Evolutionary conservation across 441 rosid species (phyloP), one percentile per base, ranked within the genome.

Genomic region (Pelargonium fulgidum): DNA sequence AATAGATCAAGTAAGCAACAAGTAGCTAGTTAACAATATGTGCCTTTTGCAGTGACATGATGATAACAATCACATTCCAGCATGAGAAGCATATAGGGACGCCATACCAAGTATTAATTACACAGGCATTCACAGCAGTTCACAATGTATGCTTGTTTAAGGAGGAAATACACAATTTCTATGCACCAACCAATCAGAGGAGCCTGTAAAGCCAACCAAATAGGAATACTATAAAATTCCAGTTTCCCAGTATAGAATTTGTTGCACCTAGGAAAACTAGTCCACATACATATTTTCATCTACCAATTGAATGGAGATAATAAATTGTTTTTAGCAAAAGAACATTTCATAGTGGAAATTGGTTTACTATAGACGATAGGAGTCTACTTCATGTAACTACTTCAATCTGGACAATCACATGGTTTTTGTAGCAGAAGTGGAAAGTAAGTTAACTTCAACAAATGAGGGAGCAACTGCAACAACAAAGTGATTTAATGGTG

Each of bases 401-500:
- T 54, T 54, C 61, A 54, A 54, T 54, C 7, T 14, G 22, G 7
- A 16, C 20, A 54, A 19, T 54, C 17, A 7, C 9, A 14, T 54
- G 61, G 61, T 7, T 54, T 14, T 54, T 16, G 61, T 14, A 9
- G 11, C 7, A 54, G 19, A 54, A 16, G 61, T 7, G 66, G n/a
- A 44, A 65, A 62, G 11, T 63, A 64, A 64, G 70, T 67, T 9
- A 22, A 50, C 54, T 10, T 36, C 14, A 2, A 36, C 48, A 67
- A 26, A 14, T 9, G 8, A 54, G 61, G 61, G 2, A 50, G 65
- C 8, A 44, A 66, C 44, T 65, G 52, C 4, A 29, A 33, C 17
- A 76, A 66, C 64, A 54, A 45, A 72, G 56, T 36, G 29, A 17
- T 9, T 29, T 4, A 50, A 70, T 29, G 70, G 70, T 61, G 41